Conservation (phyloP, 1,139 yeast species). For the Sugiyamaella xylanicola region DNA sequence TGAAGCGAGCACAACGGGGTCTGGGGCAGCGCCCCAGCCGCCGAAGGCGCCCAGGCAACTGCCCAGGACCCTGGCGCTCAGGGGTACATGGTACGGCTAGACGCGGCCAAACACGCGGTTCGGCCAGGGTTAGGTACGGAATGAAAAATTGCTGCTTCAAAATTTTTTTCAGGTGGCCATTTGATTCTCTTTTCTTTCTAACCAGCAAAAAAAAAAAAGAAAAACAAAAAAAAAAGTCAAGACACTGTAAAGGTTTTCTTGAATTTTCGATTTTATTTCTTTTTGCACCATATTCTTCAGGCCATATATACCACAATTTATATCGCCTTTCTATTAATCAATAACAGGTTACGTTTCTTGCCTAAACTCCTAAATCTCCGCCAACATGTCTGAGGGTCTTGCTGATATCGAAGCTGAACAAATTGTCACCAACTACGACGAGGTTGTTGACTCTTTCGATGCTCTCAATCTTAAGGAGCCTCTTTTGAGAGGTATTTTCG, state of each 20-base stretch:
- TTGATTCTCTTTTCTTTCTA: not conserved
- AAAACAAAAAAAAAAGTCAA: constrained; percentile 4
- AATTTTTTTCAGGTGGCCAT: constrained; percentile 5
- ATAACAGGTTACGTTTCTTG: not conserved
- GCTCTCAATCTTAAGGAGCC: constrained; percentile 48
- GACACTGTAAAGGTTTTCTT: not conserved
- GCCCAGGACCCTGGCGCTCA: not conserved
- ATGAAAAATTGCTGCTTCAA: constrained; percentile 6
- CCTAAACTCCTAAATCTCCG: constrained; percentile 1
- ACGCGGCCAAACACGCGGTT: not conserved
- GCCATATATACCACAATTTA: not conserved
- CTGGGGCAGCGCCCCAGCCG: no score
- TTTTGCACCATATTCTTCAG: no score
- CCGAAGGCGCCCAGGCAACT: no score
- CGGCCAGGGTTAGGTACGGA: constrained; percentile 1
- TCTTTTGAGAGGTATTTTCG: constrained; percentile 64
- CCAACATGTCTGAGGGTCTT: constrained; percentile 54
- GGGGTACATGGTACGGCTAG: constrained; percentile 11
- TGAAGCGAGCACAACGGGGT: no score
- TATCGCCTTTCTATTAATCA: not conserved
- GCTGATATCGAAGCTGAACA: constrained; percentile 80
- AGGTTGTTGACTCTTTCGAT: constrained; percentile 73
- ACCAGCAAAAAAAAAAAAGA: not conserved
- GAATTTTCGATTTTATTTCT: constrained; percentile 1
- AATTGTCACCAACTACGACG: constrained; percentile 97